Evolutionary conservation across 805 yeast species (phyloP).

Genomic region (Lachancea sp.): DNA sequence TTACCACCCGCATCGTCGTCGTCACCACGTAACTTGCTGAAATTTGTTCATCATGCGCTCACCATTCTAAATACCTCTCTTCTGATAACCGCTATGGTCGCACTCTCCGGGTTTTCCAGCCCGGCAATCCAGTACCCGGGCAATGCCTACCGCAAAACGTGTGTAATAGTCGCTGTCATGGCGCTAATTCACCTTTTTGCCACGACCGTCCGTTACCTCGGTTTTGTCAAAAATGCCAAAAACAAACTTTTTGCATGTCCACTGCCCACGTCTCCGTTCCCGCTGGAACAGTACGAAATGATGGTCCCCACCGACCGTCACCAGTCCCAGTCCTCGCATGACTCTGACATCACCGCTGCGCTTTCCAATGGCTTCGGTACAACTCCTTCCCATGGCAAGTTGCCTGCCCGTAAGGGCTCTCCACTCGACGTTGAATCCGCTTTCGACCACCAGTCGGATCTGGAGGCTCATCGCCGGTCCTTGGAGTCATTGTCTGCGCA

Average conservation of each 20-base stretch:
- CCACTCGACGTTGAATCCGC: neutral
- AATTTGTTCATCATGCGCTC: conserved; percentile 33
- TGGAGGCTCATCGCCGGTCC: conserved; percentile 6
- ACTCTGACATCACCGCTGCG: conserved; percentile 8
- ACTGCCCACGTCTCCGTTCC: neutral
- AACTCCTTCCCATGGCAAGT: conserved; percentile 32
- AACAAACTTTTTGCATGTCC: neutral
- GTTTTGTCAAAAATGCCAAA: conserved; percentile 1
- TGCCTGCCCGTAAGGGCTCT: conserved; percentile 30
- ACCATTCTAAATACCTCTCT: conserved; percentile 5
- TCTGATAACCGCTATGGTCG: conserved; percentile 44
- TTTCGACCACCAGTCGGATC: neutral
- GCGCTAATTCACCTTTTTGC: conserved; percentile 48
- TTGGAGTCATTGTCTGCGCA: neutral
- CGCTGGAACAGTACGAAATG: conserved; percentile 2
- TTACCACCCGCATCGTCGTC: neutral
- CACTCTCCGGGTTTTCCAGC: conserved; percentile 50
- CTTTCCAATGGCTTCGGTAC: conserved; percentile 18
- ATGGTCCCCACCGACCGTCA: conserved; percentile 7
- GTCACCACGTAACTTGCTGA: conserved; percentile 38
- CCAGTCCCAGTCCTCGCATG: conserved; percentile 11
- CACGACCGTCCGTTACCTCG: conserved; percentile 39
- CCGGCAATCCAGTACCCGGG: conserved; percentile 64
- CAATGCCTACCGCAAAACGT: conserved; percentile 65
- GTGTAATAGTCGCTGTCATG: conserved; percentile 50